Evolutionary conservation across 805 yeast species (phyloP).

Genomic region (Ogataea sp.): DNA sequence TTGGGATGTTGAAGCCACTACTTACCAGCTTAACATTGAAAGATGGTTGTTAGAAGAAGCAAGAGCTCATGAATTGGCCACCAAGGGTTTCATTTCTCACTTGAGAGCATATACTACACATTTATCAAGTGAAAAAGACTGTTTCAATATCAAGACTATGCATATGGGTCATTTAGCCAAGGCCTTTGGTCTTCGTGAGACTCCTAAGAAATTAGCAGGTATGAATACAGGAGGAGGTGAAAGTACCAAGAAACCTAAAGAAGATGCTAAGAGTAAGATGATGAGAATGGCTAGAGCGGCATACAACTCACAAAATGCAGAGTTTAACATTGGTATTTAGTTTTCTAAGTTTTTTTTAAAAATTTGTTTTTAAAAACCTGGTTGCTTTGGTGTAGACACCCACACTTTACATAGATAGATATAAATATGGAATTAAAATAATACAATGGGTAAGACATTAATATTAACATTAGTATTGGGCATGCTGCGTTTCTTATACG

Average conservation of each 20-base stretch:
- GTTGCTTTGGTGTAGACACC: too few species aligned
- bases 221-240: conserved; percentile 22
- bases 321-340: conserved; percentile 49
- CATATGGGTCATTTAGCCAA: conserved; percentile 97
- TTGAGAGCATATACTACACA: conserved; percentile 96
- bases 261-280: conserved; percentile 67
- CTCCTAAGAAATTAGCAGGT: conserved; percentile 74
- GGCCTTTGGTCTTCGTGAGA: conserved; percentile 88
- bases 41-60: conserved; percentile 75
- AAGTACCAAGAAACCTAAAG: conserved; percentile 38
- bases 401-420: too few species aligned
- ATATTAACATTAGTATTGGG: too few species aligned
- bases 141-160: conserved; percentile 71
- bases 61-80: conserved; percentile 54
- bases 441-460: too few species aligned
- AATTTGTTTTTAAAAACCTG: too few species aligned
- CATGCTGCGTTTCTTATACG: too few species aligned
- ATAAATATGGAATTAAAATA: too few species aligned
- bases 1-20: conserved; percentile 95
- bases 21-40: conserved; percentile 90
- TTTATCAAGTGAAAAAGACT: conserved; percentile 66
- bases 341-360: too few species aligned
- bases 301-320: conserved; percentile 54
- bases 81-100: conserved; percentile 79
- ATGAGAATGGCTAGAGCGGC: conserved; percentile 66